Percentiles rank a stretch among this genome's conserved stretches.
Evolutionary conservation across 108 stramenopile species (phyloP).

Genomic region (Nannochloropsis oceanica): DNA sequence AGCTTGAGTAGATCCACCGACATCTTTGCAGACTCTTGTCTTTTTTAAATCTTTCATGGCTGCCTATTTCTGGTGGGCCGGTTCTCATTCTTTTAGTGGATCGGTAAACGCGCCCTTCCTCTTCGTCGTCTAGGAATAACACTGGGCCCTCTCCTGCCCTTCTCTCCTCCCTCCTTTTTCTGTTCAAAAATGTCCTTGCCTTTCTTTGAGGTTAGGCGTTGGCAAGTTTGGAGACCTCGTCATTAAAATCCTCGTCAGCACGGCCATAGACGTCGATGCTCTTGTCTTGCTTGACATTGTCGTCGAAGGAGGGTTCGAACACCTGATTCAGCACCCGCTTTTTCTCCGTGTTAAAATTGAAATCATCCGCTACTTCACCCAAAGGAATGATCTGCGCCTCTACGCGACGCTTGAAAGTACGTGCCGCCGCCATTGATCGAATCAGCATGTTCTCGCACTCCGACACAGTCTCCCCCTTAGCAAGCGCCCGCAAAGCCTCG

Average conservation of each 20-base stretch:
- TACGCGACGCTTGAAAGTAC: slow-evolving; percentile 18
- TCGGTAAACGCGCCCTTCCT: no score
- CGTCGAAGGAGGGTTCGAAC: slow-evolving; percentile 27
- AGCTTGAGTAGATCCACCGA: no score
- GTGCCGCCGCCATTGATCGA: slow-evolving; percentile 21
- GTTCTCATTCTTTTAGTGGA: no score
- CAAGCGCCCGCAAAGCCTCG: slow-evolving; percentile 3
- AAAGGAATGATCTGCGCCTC: slow-evolving; percentile 8
- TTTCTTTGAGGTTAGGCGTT: neutral
- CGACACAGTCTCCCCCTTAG: neutral
- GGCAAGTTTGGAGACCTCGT: neutral
- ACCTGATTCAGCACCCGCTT: slow-evolving; percentile 32
- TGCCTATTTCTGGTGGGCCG: no score
- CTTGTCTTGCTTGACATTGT: slow-evolving; percentile 37
- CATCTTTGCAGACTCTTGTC: no score
- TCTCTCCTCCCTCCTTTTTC: no score
- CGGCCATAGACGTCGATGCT: slow-evolving; percentile 32
- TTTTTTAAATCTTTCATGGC: no score
- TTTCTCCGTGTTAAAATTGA: slow-evolving; percentile 17
- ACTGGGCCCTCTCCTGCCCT: no score
- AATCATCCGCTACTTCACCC: slow-evolving; percentile 5
- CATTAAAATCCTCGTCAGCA: slow-evolving; percentile 3
- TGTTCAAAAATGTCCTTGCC: no score
- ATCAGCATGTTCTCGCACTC: slow-evolving; percentile 16
- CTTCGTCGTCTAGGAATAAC: no score